Evolutionary conservation across 2,329 filamentous ascomycete species (phyloP).

Genomic region (Trichoderma semiorbis): DNA sequence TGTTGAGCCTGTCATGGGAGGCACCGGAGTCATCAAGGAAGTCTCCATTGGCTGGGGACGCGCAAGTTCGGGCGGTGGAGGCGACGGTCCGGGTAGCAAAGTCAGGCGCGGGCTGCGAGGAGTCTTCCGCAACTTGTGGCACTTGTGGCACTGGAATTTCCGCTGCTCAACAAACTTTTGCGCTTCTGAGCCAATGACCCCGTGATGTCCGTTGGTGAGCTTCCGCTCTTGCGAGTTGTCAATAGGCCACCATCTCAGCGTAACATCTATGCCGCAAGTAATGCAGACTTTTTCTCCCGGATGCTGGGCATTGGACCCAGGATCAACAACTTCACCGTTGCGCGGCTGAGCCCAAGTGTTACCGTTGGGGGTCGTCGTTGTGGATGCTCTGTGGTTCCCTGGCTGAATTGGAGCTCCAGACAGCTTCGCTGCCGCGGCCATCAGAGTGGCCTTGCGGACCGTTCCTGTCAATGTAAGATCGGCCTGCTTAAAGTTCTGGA

Average conservation of each 20-base stretch:
- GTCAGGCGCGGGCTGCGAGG: conserved; percentile 7
- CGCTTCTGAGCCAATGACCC: conserved; percentile 51
- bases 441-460: conserved; percentile 83
- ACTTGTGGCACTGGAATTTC: conserved; percentile 73
- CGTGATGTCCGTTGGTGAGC: conserved; percentile 50
- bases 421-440: conserved; percentile 61
- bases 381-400: conserved; percentile 54
- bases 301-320: conserved; percentile 30
- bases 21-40: conserved; percentile 23
- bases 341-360: conserved; percentile 20
- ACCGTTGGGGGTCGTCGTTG: conserved; percentile 38
- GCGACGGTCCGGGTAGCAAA: conserved; percentile 1
- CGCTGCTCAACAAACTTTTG: conserved; percentile 58
- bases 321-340: conserved; percentile 28
- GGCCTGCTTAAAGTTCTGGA: conserved; percentile 89
- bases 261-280: conserved; percentile 66
- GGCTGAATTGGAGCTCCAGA: conserved; percentile 32
- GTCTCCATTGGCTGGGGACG: conserved; percentile 16
- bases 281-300: conserved; percentile 56
- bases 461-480: conserved; percentile 88
- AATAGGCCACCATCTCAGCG: conserved; percentile 69
- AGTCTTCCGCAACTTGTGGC: conserved; percentile 53
- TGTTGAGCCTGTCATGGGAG: conserved; percentile 30
- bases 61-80: conserved; percentile 9
- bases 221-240: conserved; percentile 50